These are phyloP conservation scores for Annulohypoxylon nitens DNA, from an alignment of 495 filamentous ascomycete genomes.

Conservation along the genomic window DNA sequence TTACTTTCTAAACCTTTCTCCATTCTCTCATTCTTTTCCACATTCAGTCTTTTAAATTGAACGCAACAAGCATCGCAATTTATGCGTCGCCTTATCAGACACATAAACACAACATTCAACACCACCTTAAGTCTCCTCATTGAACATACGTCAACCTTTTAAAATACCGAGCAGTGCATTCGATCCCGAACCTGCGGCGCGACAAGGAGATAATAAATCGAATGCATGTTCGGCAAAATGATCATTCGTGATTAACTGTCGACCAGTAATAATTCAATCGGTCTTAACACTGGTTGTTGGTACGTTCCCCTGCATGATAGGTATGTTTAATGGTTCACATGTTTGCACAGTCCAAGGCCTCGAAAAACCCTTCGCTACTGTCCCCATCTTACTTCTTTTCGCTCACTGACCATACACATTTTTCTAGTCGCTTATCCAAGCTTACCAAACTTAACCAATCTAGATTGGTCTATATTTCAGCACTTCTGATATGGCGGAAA, in stretches of 20 bases:
- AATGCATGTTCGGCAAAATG: constrained; percentile 16
- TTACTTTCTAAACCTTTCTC: background rate
- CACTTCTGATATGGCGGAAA: constrained; percentile 38
- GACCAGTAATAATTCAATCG: background rate
- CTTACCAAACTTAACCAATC: background rate
- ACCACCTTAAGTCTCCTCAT: background rate
- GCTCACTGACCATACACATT: constrained; percentile 12
- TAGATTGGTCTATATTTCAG: background rate
- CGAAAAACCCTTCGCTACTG: background rate
- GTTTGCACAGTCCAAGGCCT: constrained; percentile 23
- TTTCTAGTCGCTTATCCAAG: background rate
- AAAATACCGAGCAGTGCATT: background rate
- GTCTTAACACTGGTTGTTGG: constrained; percentile 8
- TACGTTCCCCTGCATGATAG: constrained; percentile 24
- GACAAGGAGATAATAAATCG: background rate
- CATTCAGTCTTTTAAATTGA: background rate
- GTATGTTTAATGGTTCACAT: constrained; percentile 1
- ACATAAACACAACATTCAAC: background rate
- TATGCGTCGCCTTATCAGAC: background rate
- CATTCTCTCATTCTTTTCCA: background rate
- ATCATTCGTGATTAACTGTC: background rate
- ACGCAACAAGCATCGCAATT: background rate
- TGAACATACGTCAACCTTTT: background rate
- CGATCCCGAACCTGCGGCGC: background rate
- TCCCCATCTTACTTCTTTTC: background rate